Conservation (phyloP, 2,329 filamentous ascomycete genomes). For the Exophiala sp. region DNA sequence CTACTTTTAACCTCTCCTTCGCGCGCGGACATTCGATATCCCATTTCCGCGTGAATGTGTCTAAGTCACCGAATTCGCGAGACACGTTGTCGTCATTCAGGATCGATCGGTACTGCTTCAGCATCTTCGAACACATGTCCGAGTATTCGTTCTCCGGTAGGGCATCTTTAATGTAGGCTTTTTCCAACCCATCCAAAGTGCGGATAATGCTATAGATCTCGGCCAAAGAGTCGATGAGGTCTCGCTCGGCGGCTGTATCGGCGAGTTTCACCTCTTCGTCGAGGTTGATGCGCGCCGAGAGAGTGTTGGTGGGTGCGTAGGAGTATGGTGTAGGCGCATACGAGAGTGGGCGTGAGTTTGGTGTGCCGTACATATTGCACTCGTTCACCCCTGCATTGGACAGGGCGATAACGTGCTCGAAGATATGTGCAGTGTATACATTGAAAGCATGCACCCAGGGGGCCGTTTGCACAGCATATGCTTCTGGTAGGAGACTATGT, state of each 20-base stretch:
- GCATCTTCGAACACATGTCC: conserved; percentile 84
- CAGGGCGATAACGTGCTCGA: too few relatives aligned
- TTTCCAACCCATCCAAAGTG: conserved; percentile 90
- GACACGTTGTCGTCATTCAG: conserved; percentile 85
- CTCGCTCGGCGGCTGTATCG: conserved; percentile 77
- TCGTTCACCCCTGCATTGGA: background rate
- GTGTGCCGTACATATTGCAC: conserved; percentile 23
- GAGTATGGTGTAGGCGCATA: conserved; percentile 88
- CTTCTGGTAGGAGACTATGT: too few relatives aligned
- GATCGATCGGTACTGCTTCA: conserved; percentile 96
- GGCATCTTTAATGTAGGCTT: conserved; percentile 93
- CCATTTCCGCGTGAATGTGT: conserved; percentile 88
- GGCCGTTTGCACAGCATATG: too few relatives aligned
- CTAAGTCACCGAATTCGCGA: conserved; percentile 78
- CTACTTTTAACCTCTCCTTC: conserved; percentile 84
- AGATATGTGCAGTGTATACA: too few relatives aligned
- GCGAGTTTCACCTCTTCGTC: conserved; percentile 95
- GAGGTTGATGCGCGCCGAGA: conserved; percentile 85
- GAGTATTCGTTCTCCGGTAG: conserved; percentile 89
- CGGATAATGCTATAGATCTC: conserved; percentile 98
- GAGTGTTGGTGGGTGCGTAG: conserved; percentile 76
- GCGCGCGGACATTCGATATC: conserved; percentile 91
- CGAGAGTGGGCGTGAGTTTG: conserved; percentile 54
- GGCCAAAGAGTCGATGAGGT: conserved; percentile 90
- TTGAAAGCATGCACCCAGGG: too few relatives aligned